These are phyloP conservation scores for Dryas drummondii DNA, from an alignment of 306 rosid species.

Conservation along the genomic window DNA sequence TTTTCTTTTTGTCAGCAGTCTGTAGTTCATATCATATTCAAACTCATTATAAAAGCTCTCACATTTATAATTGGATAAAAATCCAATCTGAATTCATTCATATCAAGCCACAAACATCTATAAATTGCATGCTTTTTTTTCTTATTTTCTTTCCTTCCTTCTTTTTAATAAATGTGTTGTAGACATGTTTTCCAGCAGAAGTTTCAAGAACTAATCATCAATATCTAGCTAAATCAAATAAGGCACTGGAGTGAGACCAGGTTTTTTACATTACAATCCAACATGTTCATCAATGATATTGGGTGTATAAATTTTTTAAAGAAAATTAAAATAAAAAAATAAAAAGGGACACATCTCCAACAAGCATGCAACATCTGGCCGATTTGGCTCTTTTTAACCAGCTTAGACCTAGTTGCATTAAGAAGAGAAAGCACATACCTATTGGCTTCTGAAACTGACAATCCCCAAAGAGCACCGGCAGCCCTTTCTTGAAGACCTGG, in stretches of 20 bases:
- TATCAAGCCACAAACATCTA: not conserved
- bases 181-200: not conserved
- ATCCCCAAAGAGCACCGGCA: slow-evolving; percentile 99
- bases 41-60: not conserved
- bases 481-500: slow-evolving; percentile 99
- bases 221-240: not conserved
- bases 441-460: slow-evolving; percentile 97
- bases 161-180: not conserved
- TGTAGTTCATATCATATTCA: not conserved
- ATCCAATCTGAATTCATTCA: not conserved
- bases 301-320: not conserved
- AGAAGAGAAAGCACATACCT: slow-evolving; percentile 47
- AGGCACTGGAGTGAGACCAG: not conserved
- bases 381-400: not conserved
- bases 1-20: not conserved
- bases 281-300: not conserved
- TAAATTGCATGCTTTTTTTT: not conserved
- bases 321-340: no score
- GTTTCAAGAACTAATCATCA: not conserved
- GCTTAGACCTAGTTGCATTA: not conserved
- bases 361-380: not conserved
- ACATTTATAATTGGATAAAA: not conserved
- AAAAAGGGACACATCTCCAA: not conserved
- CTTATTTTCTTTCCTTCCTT: slow-evolving; percentile 1
- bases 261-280: not conserved